phyloP scores from a whole-genome alignment of 805 yeast genomes.

The Blastobotrys attinorum region DNA sequence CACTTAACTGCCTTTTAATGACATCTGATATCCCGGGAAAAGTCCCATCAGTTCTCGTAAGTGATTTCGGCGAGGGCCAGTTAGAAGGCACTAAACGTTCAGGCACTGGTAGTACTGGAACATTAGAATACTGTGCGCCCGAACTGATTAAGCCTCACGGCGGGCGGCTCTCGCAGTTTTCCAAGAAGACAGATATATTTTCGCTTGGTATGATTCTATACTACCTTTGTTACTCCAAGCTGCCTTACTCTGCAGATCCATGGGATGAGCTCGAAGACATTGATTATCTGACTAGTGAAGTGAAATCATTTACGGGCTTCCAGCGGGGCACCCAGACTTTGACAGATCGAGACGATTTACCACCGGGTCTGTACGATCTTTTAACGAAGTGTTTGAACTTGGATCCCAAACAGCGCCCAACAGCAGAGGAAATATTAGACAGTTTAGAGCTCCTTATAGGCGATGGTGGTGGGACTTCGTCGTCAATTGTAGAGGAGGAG shows the following conservation, averaged over 20 bases:
- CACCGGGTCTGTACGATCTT: slow-evolving; percentile 29
- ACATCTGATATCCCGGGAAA: slow-evolving; percentile 10
- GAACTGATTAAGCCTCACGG: slow-evolving; percentile 45
- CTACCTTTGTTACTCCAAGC: slow-evolving; percentile 58
- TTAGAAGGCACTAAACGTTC: slow-evolving; percentile 55
- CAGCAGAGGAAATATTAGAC: slow-evolving; percentile 33
- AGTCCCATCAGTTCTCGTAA: slow-evolving; percentile 67
- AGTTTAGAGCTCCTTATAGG: too few relatives aligned
- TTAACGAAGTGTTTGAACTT: slow-evolving; percentile 33
- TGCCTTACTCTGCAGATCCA: slow-evolving; percentile 45
- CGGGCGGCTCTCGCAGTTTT: slow-evolving; percentile 46
- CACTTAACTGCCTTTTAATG: slow-evolving; percentile 69
- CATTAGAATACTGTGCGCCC: slow-evolving; percentile 83
- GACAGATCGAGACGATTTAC: slow-evolving; percentile 23
- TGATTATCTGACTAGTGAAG: slow-evolving; percentile 30
- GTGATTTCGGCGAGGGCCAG: slow-evolving; percentile 88
- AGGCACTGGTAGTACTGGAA: slow-evolving; percentile 82
- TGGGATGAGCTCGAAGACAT: slow-evolving; percentile 25
- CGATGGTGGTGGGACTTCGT: too few relatives aligned
- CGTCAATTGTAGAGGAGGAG: too few relatives aligned
- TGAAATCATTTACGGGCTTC: slow-evolving; percentile 28
- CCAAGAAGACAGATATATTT: slow-evolving; percentile 68
- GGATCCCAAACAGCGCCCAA: slow-evolving; percentile 35
- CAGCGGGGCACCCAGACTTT: slow-evolving; percentile 17
- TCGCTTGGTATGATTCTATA: slow-evolving; percentile 79